Conservation (phyloP, 768 basidiomycete genomes). For the Suillus bovinus region DNA sequence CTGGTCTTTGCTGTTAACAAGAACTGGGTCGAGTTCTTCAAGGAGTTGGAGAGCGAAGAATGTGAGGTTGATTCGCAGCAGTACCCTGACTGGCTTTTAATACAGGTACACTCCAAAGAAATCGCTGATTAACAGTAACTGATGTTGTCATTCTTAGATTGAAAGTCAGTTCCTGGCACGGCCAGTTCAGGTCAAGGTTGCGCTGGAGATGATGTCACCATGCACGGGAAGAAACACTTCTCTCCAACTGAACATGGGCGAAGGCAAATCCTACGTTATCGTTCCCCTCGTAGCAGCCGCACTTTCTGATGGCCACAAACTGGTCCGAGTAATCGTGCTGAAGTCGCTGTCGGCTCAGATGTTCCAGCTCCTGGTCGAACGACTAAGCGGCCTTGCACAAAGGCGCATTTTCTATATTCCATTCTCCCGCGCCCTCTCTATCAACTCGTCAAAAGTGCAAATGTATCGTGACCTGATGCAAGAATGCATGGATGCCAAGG, state of each 20-base stretch:
- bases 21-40: constrained; percentile 33
- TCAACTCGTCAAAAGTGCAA: constrained; percentile 18
- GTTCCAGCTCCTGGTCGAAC: constrained; percentile 46
- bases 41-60: constrained; percentile 28
- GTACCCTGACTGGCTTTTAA: constrained; percentile 44
- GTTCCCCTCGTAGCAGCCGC: constrained; percentile 42
- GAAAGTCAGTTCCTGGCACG: constrained; percentile 46
- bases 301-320: constrained; percentile 43
- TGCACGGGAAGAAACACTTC: constrained; percentile 35
- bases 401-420: constrained; percentile 51
- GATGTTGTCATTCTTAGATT: constrained; percentile 32
- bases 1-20: constrained; percentile 22
- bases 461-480: constrained; percentile 34
- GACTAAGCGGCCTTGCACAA: constrained; percentile 45
- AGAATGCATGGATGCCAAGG: constrained; percentile 40
- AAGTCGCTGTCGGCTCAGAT: constrained; percentile 48
- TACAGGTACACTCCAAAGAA: constrained; percentile 36
- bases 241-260: constrained; percentile 61
- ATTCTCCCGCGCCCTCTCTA: constrained; percentile 44
- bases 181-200: constrained; percentile 42
- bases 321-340: constrained; percentile 52
- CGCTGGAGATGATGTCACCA: constrained; percentile 49
- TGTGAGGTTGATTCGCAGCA: constrained; percentile 16
- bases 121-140: not conserved
- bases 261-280: constrained; percentile 54